Evolutionary conservation across 148 eudicot genomes (phyloP).

Genomic region (Hydrangea macrophylla): DNA sequence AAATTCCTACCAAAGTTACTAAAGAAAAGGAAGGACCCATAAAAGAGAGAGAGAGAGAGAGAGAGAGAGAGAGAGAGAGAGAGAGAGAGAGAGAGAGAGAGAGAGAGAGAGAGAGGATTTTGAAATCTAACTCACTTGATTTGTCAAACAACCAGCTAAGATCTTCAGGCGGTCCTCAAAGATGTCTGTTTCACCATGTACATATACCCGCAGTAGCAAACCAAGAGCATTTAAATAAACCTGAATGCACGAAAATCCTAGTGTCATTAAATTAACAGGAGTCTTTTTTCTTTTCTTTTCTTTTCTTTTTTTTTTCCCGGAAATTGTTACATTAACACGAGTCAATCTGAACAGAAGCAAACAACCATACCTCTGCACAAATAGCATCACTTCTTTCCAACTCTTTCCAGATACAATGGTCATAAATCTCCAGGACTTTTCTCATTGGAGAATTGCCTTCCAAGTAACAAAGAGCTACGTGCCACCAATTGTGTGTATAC

Average conservation of each 20-base stretch:
- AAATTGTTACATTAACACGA: constrained; percentile 2
- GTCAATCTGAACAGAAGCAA: not conserved
- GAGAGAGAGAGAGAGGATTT: not conserved
- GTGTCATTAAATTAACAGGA: no score
- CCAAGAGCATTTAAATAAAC: constrained; percentile 79
- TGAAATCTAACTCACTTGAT: constrained; percentile 51
- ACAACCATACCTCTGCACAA: constrained; percentile 54
- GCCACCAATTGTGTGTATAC: constrained; percentile 98
- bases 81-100: not conserved
- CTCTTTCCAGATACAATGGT: constrained; percentile 61
- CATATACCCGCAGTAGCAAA: constrained; percentile 58
- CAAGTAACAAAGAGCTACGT: constrained; percentile 85
- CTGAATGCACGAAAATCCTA: constrained; percentile 29
- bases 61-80: not conserved
- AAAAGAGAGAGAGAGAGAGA: not conserved
- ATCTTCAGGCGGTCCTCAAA: constrained; percentile 54
- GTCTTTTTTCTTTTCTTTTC: no score
- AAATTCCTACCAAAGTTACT: not conserved
- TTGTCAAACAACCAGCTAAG: constrained; percentile 47
- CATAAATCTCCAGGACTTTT: constrained; percentile 73
- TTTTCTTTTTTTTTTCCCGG: no score
- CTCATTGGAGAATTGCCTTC: constrained; percentile 65
- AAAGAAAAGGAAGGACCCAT: no score
- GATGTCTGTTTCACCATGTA: constrained; percentile 52
- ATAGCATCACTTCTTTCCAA: constrained; percentile 63